Conservation (phyloP, 148 eudicot genomes). For the Nyssa sinensis region DNA sequence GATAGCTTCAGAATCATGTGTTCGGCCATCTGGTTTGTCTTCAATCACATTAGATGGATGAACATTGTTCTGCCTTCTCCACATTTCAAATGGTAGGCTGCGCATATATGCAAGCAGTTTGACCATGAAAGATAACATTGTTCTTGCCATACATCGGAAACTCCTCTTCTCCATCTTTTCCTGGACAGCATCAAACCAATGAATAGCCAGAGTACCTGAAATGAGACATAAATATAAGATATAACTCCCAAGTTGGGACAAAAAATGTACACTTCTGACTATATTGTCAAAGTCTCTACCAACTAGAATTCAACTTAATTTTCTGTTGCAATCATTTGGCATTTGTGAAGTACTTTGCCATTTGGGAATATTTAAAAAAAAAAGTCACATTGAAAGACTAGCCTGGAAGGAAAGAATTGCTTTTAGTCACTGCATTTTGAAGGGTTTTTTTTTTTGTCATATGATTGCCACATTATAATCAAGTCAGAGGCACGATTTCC, state of each 20-base stretch:
- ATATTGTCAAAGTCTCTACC: too few species aligned
- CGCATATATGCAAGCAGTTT: slow-evolving; percentile 28
- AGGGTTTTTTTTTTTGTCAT: too few species aligned
- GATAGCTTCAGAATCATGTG: slow-evolving; percentile 26
- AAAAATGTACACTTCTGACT: background rate
- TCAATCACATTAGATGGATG: slow-evolving; percentile 43
- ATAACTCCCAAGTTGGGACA: background rate
- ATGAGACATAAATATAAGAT: background rate
- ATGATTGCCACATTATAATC: too few species aligned
- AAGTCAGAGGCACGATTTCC: too few species aligned
- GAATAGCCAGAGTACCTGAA: slow-evolving; percentile 37
- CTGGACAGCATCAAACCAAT: slow-evolving; percentile 26
- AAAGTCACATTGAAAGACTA: too few species aligned
- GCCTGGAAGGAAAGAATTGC: too few species aligned
- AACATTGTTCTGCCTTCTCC: slow-evolving; percentile 44
- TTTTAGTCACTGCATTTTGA: too few species aligned
- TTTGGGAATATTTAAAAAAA: too few species aligned
- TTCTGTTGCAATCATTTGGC: too few species aligned
- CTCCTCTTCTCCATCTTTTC: slow-evolving; percentile 36
- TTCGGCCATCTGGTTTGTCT: slow-evolving; percentile 21
- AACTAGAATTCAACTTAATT: too few species aligned
- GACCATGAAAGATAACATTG: slow-evolving; percentile 28
- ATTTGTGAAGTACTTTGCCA: too few species aligned
- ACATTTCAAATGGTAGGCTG: slow-evolving; percentile 32
- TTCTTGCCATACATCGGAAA: slow-evolving; percentile 29